A percentile compares a stretch with the other conserved stretches of the same genome.
Evolutionary conservation across 257 asterid genomes (phyloP).

Genomic region (Plantago ovata): DNA sequence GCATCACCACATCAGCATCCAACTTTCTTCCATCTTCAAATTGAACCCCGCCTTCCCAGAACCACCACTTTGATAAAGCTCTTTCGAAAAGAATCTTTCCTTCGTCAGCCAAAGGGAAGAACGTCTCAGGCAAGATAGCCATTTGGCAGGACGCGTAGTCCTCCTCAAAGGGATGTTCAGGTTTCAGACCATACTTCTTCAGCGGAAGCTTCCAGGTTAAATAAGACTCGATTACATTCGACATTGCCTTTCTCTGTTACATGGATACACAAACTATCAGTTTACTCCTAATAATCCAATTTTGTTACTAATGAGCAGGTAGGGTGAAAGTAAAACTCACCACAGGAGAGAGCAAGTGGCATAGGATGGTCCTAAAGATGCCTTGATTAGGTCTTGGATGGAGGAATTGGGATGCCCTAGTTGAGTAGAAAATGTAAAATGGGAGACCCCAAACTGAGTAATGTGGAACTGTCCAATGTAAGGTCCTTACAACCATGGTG

Average conservation of each 20-base stretch:
- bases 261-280: background rate
- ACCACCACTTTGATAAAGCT: slow-evolving; percentile 61
- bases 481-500: slow-evolving; percentile 74
- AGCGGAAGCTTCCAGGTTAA: slow-evolving; percentile 82
- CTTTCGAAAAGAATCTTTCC: slow-evolving; percentile 64
- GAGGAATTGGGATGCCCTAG: slow-evolving; percentile 77
- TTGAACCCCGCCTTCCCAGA: slow-evolving; percentile 69
- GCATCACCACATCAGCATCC: slow-evolving; percentile 82
- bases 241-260: slow-evolving; percentile 51
- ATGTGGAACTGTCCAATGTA: slow-evolving; percentile 95
- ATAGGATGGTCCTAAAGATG: slow-evolving; percentile 47
- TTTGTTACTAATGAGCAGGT: background rate
- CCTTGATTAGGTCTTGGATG: slow-evolving; percentile 87
- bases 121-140: slow-evolving; percentile 87
- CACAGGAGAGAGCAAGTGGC: slow-evolving; percentile 64
- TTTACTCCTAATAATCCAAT: background rate
- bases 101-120: slow-evolving; percentile 74
- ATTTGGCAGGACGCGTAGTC: slow-evolving; percentile 93
- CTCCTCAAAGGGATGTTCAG: slow-evolving; percentile 88
- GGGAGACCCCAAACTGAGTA: slow-evolving; percentile 93
- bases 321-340: slow-evolving; percentile 42
- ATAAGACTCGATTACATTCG: slow-evolving; percentile 71
- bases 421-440: slow-evolving; percentile 82
- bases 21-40: slow-evolving; percentile 59
- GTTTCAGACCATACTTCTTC: slow-evolving; percentile 72